Evolutionary conservation across 176 grass and related monocot species (phyloP).

Genomic region (Bonia amplexicaulis): DNA sequence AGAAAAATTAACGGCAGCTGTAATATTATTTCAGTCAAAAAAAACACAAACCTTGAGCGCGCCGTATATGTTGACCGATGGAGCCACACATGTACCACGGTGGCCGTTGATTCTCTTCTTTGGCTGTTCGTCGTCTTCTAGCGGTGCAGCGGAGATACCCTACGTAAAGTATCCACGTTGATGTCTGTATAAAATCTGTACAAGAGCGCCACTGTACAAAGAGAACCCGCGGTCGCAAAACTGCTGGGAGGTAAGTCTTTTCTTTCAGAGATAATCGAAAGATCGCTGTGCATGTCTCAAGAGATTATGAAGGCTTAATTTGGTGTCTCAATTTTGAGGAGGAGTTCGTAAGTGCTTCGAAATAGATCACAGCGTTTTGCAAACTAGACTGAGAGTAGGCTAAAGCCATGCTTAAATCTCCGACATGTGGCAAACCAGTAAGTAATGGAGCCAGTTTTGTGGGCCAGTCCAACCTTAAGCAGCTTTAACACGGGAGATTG

Average conservation of each 20-base stretch:
- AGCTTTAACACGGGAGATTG: background rate
- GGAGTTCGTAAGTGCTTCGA: background rate
- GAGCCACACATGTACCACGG: background rate
- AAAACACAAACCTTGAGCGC: too few relatives aligned
- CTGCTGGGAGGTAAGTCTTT: too few relatives aligned
- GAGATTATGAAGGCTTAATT: background rate
- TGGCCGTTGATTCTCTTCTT: background rate
- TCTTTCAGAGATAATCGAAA: too few relatives aligned
- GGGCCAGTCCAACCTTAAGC: background rate
- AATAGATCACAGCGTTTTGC: background rate
- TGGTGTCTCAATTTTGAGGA: background rate
- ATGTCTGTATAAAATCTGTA: background rate
- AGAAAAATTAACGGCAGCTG: too few relatives aligned
- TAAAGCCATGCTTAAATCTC: too few relatives aligned
- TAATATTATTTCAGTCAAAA: too few relatives aligned
- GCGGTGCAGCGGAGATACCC: background rate
- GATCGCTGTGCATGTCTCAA: too few relatives aligned
- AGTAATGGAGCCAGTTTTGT: too few relatives aligned
- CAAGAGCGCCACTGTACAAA: background rate
- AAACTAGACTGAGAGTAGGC: too few relatives aligned
- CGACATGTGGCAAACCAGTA: too few relatives aligned
- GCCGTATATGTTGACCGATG: background rate
- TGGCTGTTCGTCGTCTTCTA: background rate
- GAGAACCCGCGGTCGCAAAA: background rate
- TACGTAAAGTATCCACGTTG: background rate